These are phyloP conservation scores for Rhizopus sp. DNA, from an alignment of 371 early-diverging fungal genomes.

Conservation along the genomic window DNA sequence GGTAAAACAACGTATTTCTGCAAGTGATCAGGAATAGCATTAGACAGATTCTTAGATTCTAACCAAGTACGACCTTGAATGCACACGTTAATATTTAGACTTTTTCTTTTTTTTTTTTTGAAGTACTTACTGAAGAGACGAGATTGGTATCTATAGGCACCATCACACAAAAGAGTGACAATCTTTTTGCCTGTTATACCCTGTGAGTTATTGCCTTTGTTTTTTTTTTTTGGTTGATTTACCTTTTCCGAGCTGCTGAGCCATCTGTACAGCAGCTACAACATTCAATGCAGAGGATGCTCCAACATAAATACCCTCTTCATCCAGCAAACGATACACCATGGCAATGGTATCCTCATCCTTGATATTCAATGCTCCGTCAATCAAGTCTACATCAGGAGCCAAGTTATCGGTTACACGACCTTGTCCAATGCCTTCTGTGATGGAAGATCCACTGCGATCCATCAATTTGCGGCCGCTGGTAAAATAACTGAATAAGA, in stretches of 20 bases:
- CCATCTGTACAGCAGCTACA: slow-evolving; percentile 91
- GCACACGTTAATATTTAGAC: background rate
- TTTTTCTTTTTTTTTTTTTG: slow-evolving; percentile 2
- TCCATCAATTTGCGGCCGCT: slow-evolving; percentile 69
- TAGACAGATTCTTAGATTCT: slow-evolving; percentile 75
- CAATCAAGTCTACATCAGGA: slow-evolving; percentile 76
- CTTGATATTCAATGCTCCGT: slow-evolving; percentile 80
- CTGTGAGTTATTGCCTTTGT: background rate
- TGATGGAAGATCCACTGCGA: slow-evolving; percentile 80
- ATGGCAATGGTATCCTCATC: slow-evolving; percentile 85
- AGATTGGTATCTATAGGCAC: slow-evolving; percentile 91
- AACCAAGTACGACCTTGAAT: slow-evolving; percentile 70
- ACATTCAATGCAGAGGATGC: slow-evolving; percentile 93
- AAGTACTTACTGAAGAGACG: slow-evolving; percentile 78
- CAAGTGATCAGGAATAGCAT: slow-evolving; percentile 82
- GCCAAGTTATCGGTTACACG: slow-evolving; percentile 90
- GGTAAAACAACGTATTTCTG: slow-evolving; percentile 82
- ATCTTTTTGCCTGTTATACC: slow-evolving; percentile 57
- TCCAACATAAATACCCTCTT: slow-evolving; percentile 93
- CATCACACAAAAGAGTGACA: slow-evolving; percentile 90
- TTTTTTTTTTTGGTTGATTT: slow-evolving; percentile 11
- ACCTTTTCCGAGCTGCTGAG: slow-evolving; percentile 82
- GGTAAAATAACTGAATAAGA: slow-evolving; percentile 79
- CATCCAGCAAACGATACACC: slow-evolving; percentile 85
- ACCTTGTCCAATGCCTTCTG: slow-evolving; percentile 94